Evolutionary conservation across 441 rosid species (phyloP), one percentile per base, ranked within the genome.

Genomic region (Pelargonium fulgidum): DNA sequence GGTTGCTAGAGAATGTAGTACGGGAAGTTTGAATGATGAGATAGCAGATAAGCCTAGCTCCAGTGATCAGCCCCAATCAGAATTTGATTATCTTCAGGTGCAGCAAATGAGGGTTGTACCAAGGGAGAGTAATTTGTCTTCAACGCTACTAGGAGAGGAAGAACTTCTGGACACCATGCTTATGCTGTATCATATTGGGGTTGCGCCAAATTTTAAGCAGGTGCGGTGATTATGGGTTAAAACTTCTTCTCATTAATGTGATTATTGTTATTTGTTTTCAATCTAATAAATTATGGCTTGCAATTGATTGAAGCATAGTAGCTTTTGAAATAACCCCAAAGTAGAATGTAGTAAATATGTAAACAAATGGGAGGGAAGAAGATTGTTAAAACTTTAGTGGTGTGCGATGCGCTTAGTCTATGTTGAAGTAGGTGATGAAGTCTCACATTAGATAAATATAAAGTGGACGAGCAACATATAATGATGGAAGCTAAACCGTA

Each of bases 201-300:
- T 94, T 33, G 98, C 98, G 36, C 98, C 96, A 70, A 92, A 90
- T 70, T 90, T 94, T 82, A 94, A 92, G 83, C 96, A 90, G 98
- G 99, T 87, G 75, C 76, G 81, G 62, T n/a, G 4, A 66, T 59
- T 12, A 5, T 22, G 67, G 17, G 56, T 14, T 7, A 29, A 2
- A 19, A 4, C 3, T 54, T 14, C 7, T 24, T 22, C 10, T 22
- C 13, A 33, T 4, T 33, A 33, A 33, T 33, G 39, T 33, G 39
- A 4, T 4, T 33, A 33, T 33, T 33, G 39, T 33, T 33, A 33
- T 33, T 33, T 33, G 39, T 33, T 33, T 5, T 33, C 39, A 33
- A 33, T 33, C 39, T 33, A 33, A 33, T 33, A 33, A 4, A 7
- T 7, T 7, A 33, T 33, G 39, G 39, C 39, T 33, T 33, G 39